Conservation (phyloP, 2,329 filamentous ascomycete species). For the Pleoardoris graminearum region DNA sequence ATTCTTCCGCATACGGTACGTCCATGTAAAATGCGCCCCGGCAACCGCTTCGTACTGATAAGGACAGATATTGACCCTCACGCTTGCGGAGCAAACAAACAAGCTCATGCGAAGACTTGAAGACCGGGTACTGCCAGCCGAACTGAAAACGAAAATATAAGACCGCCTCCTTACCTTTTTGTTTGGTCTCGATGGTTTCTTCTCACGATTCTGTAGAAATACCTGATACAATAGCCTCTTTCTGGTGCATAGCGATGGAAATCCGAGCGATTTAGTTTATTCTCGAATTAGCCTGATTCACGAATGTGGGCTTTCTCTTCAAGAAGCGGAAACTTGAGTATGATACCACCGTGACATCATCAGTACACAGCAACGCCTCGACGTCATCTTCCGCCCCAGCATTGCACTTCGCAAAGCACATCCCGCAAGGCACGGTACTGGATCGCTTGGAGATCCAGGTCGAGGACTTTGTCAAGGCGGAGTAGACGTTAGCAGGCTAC, state of each 20-base stretch:
- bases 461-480: not conserved
- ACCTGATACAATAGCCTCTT: constrained; percentile 7
- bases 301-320: not conserved
- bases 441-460: constrained; percentile 3
- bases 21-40: constrained; percentile 9
- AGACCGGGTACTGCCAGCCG: constrained; percentile 56
- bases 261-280: not conserved
- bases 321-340: not conserved
- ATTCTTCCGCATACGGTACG: constrained; percentile 87
- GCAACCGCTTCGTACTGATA: constrained; percentile 17
- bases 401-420: constrained; percentile 6
- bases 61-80: constrained; percentile 77
- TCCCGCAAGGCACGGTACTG: constrained; percentile 1
- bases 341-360: not conserved
- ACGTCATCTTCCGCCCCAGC: not conserved
- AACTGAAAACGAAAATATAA: constrained; percentile 53
- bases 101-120: constrained; percentile 86
- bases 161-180: too few species aligned
- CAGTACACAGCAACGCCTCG: not conserved
- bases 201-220: constrained; percentile 10
- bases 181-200: too few species aligned
- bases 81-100: constrained; percentile 94
- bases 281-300: too few species aligned
- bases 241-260: constrained; percentile 15
- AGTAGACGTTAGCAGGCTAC: constrained; percentile 3